Evolutionary conservation across 805 yeast genomes (phyloP), one percentile per base, ranked within the genome.

Genomic region (Suhomyces kilbournensis): DNA sequence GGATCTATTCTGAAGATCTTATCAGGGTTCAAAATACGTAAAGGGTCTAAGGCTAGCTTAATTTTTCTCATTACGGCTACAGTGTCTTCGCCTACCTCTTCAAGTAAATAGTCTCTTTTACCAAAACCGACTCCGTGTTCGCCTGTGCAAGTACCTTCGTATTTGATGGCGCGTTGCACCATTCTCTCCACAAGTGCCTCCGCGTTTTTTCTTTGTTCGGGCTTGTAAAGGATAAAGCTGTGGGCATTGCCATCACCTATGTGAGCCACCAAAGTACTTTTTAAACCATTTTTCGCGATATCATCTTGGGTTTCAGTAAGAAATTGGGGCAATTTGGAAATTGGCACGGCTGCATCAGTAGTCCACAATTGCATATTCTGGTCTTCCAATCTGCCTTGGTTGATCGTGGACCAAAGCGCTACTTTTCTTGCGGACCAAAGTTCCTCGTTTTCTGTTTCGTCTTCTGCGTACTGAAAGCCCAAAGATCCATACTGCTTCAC

Each of bases 221-320:
- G 52, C 50, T 53, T 57, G 66, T 83, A 86, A 6, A 85, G 70
- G 22, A 88, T 76, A 54, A 85, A 74, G 35, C 87, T 81, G 62
- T 88, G 96, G 67, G 88, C 82, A 66, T 88, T 88, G 34, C 94
- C 94, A 65, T 88, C 96, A 28, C 94, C 94, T 43, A 87, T 89
- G 67, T 88, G 96, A 6, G 93, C 93, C 43, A 88, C 81, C 28
- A 85, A 80, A 1, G 89, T 82, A 47, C 82, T 80, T 35, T 75
- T 61, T 42, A 84, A 66, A 0, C 83, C 82, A 25, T 82, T 77
- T 3, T 67, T 63, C 48, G 77, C 79, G 58, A 88, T 71, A 52
- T 83, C 90, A 4, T 71, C 70, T 65, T 85, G 82, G 2, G 90
- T 82, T 46, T 78, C 83, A 26, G 77, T 73, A 45, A 88, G 83